Evolutionary conservation across 805 yeast species (phyloP), one percentile per base, ranked within the genome.

Genomic region (Schizosaccharomyces lindneri): DNA sequence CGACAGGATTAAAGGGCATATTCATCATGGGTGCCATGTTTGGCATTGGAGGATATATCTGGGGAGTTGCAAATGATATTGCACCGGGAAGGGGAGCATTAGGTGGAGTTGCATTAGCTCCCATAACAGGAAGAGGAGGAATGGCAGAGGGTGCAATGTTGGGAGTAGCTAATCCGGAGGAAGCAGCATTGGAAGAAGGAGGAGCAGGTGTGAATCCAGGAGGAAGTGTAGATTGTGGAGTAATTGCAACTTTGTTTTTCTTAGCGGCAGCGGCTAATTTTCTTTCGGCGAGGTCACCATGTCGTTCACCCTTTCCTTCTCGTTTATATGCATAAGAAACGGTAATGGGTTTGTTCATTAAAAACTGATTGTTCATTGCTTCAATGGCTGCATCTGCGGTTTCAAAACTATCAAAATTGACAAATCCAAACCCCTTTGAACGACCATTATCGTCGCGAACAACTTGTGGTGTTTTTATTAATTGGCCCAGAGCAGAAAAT

Each of bases 211-310:
- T 31, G 41, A 59, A 59, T 27, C 48, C 55, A 19, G 61, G 31
- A 13, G 61, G 55, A n/a, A 43, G 61, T 9, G 39, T 59, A 21
- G n/a, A 7, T 21, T 36, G 48, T 5, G 61, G 61, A 4, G 48
- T n/a, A 32, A 39, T 21, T 9, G 31, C 31, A 29, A 57, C 48
- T 24, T 68, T 67, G 61, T 71, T 68, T 65, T 72, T 72, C 66
- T 75, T 74, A 2, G 87, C 88, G 66, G 79, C 81, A 46, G 73
- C 74, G 11, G 90, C 89, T 62, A 88, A 74, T 61, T 78, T 65
- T 66, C 96, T 75, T 69, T 89, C 96, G 0, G 81, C 80, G 48
- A 76, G 77, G 66, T 84, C 89, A n/a, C 96, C 96, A 66, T 86
- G 94, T 59, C 78, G 76, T 21, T 80, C 80, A 63, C 78, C 68